Evolutionary conservation across 768 basidiomycete genomes (phyloP).

Genomic region (Hygrophoropsis aurantiaca): DNA sequence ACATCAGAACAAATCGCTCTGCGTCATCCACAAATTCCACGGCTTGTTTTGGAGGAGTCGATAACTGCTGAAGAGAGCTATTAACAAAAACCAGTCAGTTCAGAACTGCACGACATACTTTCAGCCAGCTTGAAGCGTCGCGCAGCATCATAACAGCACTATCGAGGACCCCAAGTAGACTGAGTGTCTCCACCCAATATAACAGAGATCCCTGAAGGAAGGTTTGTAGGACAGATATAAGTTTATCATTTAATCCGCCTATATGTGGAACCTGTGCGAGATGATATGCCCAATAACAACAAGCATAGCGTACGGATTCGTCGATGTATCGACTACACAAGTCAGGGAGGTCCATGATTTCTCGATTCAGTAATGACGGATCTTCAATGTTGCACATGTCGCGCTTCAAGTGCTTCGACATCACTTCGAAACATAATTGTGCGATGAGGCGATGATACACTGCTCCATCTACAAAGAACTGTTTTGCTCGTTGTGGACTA

Average conservation of each 20-base stretch:
- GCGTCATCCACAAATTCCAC: conserved; percentile 14
- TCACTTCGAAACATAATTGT: conserved; percentile 14
- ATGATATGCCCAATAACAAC: conserved; percentile 18
- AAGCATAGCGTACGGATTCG: conserved; percentile 14
- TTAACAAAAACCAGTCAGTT: neutral
- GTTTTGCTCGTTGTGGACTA: conserved; percentile 15
- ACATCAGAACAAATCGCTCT: conserved; percentile 17
- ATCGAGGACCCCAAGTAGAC: conserved; percentile 18
- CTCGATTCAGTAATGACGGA: conserved; percentile 12
- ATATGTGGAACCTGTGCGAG: conserved; percentile 10
- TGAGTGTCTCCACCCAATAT: conserved; percentile 17
- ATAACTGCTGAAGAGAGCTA: neutral
- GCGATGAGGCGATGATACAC: conserved; percentile 15
- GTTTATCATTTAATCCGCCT: conserved; percentile 4
- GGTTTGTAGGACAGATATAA: conserved; percentile 7
- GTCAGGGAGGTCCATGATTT: conserved; percentile 11
- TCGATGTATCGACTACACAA: conserved; percentile 7
- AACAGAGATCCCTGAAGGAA: conserved; percentile 15
- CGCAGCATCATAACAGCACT: conserved; percentile 14
- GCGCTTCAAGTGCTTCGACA: conserved; percentile 12
- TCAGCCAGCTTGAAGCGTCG: conserved; percentile 12
- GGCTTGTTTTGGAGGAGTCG: conserved; percentile 2
- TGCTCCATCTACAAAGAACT: conserved; percentile 6
- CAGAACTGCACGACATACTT: conserved; percentile 3
- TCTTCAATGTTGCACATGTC: conserved; percentile 15